Base-by-base conservation (phyloP, 495 filamentous ascomycete species). In the Tetracladium marchalianum region DNA sequence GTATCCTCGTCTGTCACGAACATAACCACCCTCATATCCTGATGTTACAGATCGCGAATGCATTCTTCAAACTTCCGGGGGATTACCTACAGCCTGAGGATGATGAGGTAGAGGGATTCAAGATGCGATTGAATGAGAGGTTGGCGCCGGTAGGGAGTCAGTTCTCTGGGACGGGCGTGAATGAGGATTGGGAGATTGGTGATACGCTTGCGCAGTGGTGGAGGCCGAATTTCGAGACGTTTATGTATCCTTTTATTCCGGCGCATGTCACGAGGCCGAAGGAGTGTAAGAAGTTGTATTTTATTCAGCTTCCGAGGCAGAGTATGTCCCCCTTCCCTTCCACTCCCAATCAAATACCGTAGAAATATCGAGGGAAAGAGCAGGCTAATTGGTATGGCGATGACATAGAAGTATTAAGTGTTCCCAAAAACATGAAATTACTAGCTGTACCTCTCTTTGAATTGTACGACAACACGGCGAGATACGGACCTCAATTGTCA, bases 401-500 rank as follows among this genome's bases (percentile, higher is more conserved):
- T 27, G 22, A 27, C 7, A 43, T 56, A 95, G 90, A 95, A 71
- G 84, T 97, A n/a, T 77, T 98, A 37, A 87, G 81, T 55, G 93
- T 97, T 13, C 92, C 92, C 1, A 98, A 98, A 74, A 98, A 98
- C 69, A 97, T 98, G 92, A 98, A 98, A 63, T 77, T 98, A 6
- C 80, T 98, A 18, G 92, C 92, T 10, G 92, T 98, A 2, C 92
- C 92, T 4, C 72, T 98, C 0, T 98, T 96, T 65, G 92, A 98
- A 66, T 76, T 98, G 15, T 98, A 96, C 68, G 92, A 97, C 59
- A 98, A 98, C 66, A 95, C 87, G 1, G 84, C 81, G 2, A 71
- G 92, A 49, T 98, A 98, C 59, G 92, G 92, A 0, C 92, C 92
- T 4, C 92, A 98, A 62, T 78, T 98, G 4, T 93, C 87, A 0